phyloP scores from a whole-genome alignment of 371 early-diverging fungal species.

The Catenaria anguillulae region DNA sequence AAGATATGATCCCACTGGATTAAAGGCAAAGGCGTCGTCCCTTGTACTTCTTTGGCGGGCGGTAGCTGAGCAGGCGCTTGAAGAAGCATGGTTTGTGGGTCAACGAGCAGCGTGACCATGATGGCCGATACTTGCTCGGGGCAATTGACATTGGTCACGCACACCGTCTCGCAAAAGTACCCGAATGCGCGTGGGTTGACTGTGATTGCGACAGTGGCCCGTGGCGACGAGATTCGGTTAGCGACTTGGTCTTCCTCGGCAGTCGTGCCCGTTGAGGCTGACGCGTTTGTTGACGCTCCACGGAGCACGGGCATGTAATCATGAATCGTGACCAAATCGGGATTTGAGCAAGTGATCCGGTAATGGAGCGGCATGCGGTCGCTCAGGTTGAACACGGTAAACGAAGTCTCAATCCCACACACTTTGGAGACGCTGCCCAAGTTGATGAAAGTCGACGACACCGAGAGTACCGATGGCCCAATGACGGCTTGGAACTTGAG shows the following conservation, averaged over 20 bases:
- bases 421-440: constrained; percentile 22
- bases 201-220: neutral
- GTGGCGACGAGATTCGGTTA: neutral
- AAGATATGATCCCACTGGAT: constrained; percentile 5
- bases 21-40: neutral
- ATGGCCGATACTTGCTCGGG: neutral
- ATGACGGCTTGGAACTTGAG: constrained; percentile 65
- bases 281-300: neutral
- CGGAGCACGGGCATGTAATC: neutral
- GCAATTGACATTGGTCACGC: constrained; percentile 5
- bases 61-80: neutral
- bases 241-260: too few species aligned
- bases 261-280: neutral
- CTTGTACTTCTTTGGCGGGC: neutral
- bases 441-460: constrained; percentile 31
- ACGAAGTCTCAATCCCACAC: constrained; percentile 35
- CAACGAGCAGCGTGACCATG: constrained; percentile 5
- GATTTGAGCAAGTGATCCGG: constrained; percentile 23
- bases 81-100: neutral
- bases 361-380: constrained; percentile 49
- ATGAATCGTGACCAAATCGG: neutral
- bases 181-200: neutral
- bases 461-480: constrained; percentile 57
- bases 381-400: constrained; percentile 43
- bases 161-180: neutral